Conservation (phyloP, 106 monocot genomes). For the Narthecium ossifragum region DNA sequence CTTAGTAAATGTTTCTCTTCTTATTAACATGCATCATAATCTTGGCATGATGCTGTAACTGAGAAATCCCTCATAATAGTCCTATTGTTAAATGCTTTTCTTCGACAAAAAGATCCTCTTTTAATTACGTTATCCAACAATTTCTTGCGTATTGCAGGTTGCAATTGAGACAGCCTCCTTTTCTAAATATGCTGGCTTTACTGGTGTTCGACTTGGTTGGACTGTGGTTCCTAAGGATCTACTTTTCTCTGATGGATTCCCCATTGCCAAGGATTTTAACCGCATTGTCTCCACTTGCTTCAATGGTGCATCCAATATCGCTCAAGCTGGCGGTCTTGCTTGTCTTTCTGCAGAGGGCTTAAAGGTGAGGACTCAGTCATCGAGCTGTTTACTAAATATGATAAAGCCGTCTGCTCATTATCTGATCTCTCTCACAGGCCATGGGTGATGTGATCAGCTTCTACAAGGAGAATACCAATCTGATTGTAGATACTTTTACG, state of each 20-base stretch:
- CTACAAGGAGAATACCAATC: constrained; percentile 82
- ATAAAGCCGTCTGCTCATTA: not conserved
- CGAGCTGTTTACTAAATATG: not conserved
- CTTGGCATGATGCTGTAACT: no score
- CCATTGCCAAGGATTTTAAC: constrained; percentile 86
- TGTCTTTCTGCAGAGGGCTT: constrained; percentile 80
- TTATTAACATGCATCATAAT: no score
- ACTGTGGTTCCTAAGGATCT: constrained; percentile 86
- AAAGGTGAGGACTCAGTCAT: constrained; percentile 32
- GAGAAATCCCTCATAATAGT: no score
- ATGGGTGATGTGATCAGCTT: constrained; percentile 63
- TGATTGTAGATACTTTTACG: constrained; percentile 76
- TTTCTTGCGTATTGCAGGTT: no score
- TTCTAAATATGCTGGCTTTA: constrained; percentile 94
- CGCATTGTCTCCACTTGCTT: constrained; percentile 92
- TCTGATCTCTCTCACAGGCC: constrained; percentile 38
- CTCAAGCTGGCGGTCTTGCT: constrained; percentile 86
- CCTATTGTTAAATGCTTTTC: no score
- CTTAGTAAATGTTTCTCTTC: no score
- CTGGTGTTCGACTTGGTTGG: constrained; percentile 98
- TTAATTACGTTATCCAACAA: no score
- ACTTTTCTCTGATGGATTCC: constrained; percentile 77
- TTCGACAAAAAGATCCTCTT: no score
- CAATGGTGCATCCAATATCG: constrained; percentile 87
- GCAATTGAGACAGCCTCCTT: constrained; percentile 91